Percentiles rank a stretch among this genome's conserved stretches.
Conservation (phyloP, 805 yeast species). For the Candida vartiovaarae region DNA sequence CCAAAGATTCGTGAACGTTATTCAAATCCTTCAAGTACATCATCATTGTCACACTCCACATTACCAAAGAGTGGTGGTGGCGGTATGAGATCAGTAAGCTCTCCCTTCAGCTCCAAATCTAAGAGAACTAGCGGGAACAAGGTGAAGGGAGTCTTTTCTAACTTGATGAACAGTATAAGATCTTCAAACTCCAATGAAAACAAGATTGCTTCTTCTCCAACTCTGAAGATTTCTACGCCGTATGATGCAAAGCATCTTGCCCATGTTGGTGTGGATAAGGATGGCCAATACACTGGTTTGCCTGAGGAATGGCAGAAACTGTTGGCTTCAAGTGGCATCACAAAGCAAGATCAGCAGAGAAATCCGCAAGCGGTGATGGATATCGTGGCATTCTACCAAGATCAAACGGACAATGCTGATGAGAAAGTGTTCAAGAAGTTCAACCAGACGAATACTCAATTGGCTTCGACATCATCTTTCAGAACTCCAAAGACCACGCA, state of each 20-base stretch:
- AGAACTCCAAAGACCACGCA: constrained; percentile 25
- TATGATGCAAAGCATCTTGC: constrained; percentile 85
- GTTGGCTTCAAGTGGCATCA: constrained; percentile 78
- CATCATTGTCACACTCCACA: constrained; percentile 11
- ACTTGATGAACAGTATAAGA: constrained; percentile 38
- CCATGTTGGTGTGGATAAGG: constrained; percentile 86
- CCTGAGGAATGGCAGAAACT: constrained; percentile 91
- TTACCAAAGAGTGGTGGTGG: constrained; percentile 5
- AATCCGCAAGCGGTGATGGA: constrained; percentile 94
- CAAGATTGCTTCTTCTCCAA: constrained; percentile 8
- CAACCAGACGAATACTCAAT: constrained; percentile 22
- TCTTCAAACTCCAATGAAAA: constrained; percentile 26
- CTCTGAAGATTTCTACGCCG: constrained; percentile 75
- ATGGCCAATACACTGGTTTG: constrained; percentile 84
- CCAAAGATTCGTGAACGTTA: constrained; percentile 12
- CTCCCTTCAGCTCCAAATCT: constrained; percentile 17
- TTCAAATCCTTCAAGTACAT: constrained; percentile 11
- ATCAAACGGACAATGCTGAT: constrained; percentile 38
- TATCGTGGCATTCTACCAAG: constrained; percentile 79
- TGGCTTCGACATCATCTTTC: constrained; percentile 26
- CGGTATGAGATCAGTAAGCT: constrained; percentile 19
- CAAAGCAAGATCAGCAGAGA: constrained; percentile 79
- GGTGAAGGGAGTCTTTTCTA: constrained; percentile 53
- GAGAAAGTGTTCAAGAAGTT: constrained; percentile 35
- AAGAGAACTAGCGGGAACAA: constrained; percentile 40